Percentiles rank a stretch among this genome's conserved stretches.
phyloP scores from a whole-genome alignment of 2,329 filamentous ascomycete species.

The Harringtonia aguacate region DNA sequence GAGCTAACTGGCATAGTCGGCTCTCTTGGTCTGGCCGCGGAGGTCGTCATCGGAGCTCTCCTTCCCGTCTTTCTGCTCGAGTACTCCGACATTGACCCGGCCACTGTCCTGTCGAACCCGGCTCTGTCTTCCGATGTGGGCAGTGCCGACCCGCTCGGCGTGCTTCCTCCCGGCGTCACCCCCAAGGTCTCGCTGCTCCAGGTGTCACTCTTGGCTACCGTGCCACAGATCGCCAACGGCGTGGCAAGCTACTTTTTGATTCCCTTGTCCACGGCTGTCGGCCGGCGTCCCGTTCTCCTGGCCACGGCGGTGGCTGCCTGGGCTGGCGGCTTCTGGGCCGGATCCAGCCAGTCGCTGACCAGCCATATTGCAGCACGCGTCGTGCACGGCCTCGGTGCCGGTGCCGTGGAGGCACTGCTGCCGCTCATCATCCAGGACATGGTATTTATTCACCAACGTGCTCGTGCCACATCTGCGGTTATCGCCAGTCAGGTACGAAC shows the following conservation, averaged over 20 bases:
- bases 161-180: constrained; percentile 18
- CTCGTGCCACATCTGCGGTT: constrained; percentile 6
- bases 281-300: constrained; percentile 24
- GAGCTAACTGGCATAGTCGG: constrained; percentile 9
- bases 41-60: constrained; percentile 20
- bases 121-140: constrained; percentile 1
- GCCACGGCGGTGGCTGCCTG: constrained; percentile 21
- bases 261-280: constrained; percentile 24
- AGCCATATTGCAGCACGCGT: constrained; percentile 22
- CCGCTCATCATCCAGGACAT: constrained; percentile 28
- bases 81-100: constrained; percentile 22
- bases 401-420: constrained; percentile 25
- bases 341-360: constrained; percentile 15
- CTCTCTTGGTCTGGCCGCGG: constrained; percentile 18
- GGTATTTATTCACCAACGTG: constrained; percentile 26
- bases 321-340: constrained; percentile 24
- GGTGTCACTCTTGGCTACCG: constrained; percentile 21
- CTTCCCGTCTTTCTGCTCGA: constrained; percentile 25
- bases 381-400: constrained; percentile 25
- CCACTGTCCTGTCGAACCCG: constrained; percentile 14
- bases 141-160: constrained; percentile 17
- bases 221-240: constrained; percentile 24
- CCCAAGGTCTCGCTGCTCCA: constrained; percentile 17
- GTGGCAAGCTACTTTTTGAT: constrained; percentile 23
- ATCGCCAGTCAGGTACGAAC: constrained; percentile 7